Evolutionary conservation across 164 flowering plant genomes (phyloP).

Genomic region (Vitis rotundifolia): DNA sequence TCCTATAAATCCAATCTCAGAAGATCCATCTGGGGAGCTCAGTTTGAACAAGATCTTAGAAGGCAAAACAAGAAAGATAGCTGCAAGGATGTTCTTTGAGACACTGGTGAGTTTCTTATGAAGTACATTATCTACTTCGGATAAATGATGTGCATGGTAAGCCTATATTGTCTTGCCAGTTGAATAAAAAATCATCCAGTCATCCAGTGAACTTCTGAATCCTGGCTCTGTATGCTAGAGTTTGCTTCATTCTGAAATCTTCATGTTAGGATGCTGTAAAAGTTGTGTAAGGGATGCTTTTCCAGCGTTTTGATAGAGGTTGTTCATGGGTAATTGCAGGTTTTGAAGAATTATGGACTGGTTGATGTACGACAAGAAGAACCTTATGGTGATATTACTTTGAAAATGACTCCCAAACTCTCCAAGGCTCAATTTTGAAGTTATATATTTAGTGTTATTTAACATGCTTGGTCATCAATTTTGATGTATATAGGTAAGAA

Average conservation of each 20-base stretch:
- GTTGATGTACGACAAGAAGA: conserved; percentile 67
- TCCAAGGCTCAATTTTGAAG: conserved; percentile 40
- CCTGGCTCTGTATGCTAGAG: too few relatives aligned
- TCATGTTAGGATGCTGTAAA: too few relatives aligned
- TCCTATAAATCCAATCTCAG: conserved; percentile 33
- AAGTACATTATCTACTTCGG: too few relatives aligned
- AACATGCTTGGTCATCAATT: neutral
- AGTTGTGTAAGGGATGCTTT: neutral
- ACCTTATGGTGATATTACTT: conserved; percentile 68
- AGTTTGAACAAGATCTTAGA: conserved; percentile 64
- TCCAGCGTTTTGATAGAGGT: neutral
- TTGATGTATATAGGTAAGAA: conserved; percentile 31
- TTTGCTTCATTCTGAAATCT: too few relatives aligned
- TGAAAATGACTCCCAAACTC: conserved; percentile 49
- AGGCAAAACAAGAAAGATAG: conserved; percentile 71
- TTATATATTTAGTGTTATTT: neutral
- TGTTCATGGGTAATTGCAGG: conserved; percentile 39
- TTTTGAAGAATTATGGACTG: conserved; percentile 58
- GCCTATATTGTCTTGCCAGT: too few relatives aligned
- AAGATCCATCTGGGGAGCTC: conserved; percentile 34
- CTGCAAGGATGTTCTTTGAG: conserved; percentile 87
- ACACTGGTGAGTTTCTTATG: conserved; percentile 57
- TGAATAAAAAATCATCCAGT: too few relatives aligned
- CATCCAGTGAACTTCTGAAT: too few relatives aligned
- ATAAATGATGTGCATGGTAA: too few relatives aligned